Evolutionary conservation across 805 yeast species (phyloP).

Genomic region (Hanseniaspora guilliermondii): DNA sequence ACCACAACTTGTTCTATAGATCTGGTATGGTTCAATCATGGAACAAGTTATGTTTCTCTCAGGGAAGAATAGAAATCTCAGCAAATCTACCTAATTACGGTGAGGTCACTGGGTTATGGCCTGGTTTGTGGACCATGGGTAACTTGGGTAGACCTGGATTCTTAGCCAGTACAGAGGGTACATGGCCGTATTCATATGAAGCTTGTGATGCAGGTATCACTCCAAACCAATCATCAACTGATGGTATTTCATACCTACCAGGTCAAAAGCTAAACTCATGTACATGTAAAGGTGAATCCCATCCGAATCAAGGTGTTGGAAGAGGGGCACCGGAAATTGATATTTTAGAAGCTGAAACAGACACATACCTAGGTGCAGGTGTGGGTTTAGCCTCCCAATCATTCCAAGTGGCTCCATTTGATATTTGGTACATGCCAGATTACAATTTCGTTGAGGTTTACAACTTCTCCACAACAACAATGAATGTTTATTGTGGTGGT

Average conservation of each 20-base stretch:
- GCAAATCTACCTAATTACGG: conserved; percentile 74
- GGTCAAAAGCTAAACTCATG: conserved; percentile 73
- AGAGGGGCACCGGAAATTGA: conserved; percentile 96
- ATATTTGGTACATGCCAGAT: conserved; percentile 89
- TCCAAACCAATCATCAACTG: conserved; percentile 80
- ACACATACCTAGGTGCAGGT: conserved; percentile 33
- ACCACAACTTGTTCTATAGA: conserved; percentile 69
- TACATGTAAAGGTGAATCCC: conserved; percentile 71
- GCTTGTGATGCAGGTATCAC: conserved; percentile 90
- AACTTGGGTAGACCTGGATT: conserved; percentile 88
- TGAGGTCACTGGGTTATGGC: conserved; percentile 77
- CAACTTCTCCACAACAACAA: conserved; percentile 54
- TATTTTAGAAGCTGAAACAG: conserved; percentile 72
- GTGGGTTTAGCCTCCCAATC: conserved; percentile 83
- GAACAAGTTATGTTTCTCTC: conserved; percentile 83
- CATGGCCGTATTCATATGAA: conserved; percentile 88
- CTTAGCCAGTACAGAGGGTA: conserved; percentile 75
- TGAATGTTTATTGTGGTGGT: conserved; percentile 87
- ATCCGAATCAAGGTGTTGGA: conserved; percentile 78
- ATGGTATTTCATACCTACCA: conserved; percentile 75
- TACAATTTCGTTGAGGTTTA: conserved; percentile 64
- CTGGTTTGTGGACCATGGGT: conserved; percentile 92
- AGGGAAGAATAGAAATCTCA: conserved; percentile 66
- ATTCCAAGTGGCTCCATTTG: conserved; percentile 83
- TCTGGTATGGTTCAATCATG: conserved; percentile 88